phyloP scores from a whole-genome alignment of 441 rosid species.

The Gossypium davidsonii region DNA sequence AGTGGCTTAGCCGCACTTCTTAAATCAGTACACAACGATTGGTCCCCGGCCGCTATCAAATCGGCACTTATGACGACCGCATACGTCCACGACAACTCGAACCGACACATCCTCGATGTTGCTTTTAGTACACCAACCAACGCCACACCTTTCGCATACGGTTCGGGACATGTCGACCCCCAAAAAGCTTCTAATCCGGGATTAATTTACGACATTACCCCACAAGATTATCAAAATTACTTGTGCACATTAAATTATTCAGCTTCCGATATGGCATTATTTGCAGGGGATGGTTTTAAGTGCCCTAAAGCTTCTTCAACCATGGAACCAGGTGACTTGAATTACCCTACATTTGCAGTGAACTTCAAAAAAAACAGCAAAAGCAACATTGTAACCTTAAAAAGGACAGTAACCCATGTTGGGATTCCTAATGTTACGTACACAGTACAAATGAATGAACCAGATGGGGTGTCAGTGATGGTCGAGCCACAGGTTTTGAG shows the following conservation, averaged over 20 bases:
- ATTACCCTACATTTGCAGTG: slow-evolving; percentile 36
- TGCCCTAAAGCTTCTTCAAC: slow-evolving; percentile 14
- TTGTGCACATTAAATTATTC: slow-evolving; percentile 32
- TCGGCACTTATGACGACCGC: slow-evolving; percentile 70
- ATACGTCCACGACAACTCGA: slow-evolving; percentile 33
- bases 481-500: slow-evolving; percentile 30
- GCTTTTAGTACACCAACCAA: slow-evolving; percentile 5
- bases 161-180: slow-evolving; percentile 53
- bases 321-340: slow-evolving; percentile 26
- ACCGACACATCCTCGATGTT: slow-evolving; percentile 31
- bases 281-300: slow-evolving; percentile 20
- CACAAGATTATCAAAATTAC: slow-evolving; percentile 11
- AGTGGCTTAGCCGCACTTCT: slow-evolving; percentile 55
- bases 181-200: slow-evolving; percentile 48
- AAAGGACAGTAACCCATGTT: slow-evolving; percentile 29
- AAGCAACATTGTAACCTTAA: slow-evolving; percentile 6
- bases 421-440: slow-evolving; percentile 15
- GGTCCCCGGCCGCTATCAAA: slow-evolving; percentile 64
- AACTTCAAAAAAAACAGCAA: slow-evolving; percentile 10
- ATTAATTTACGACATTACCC: slow-evolving; percentile 37
- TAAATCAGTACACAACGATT: slow-evolving; percentile 44
- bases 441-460: background rate
- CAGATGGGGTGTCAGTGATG: background rate
- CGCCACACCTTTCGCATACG: slow-evolving; percentile 47
- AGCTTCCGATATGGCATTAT: slow-evolving; percentile 22